These are phyloP conservation scores for thale cress (Arabidopsis thaliana) DNA, from an alignment of 345 rosid species.

Conservation along the genomic window TAIR10.1 NC_003076.8:1384501-1385000, in stretches of 20 bases:
- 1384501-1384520: neutral
- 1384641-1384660: constrained; percentile 1
- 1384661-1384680: neutral
- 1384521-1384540: constrained; percentile 34
- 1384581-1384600: constrained; percentile 22
- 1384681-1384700: neutral
- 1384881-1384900: constrained; percentile 75
- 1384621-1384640: constrained; percentile 2
- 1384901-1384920: constrained; percentile 64
- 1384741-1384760: constrained; percentile 57
- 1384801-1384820: constrained; percentile 46
- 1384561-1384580: constrained; percentile 15
- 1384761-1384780: constrained; percentile 46
- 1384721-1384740: constrained; percentile 29
- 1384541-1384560: constrained; percentile 29
- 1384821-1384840: constrained; percentile 58
- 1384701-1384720: neutral
- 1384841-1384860: constrained; percentile 56
- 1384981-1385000: constrained; percentile 57
- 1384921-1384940: constrained; percentile 87
- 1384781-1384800: constrained; percentile 60
- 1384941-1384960: constrained; percentile 50
- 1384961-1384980: constrained; percentile 54
- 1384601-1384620: constrained; percentile 27
- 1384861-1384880: constrained; percentile 53